A percentile compares a stretch with the other conserved stretches of the same genome.
Conservation (phyloP, 371 early-diverging fungal species). For the Mortierella sp. region DNA sequence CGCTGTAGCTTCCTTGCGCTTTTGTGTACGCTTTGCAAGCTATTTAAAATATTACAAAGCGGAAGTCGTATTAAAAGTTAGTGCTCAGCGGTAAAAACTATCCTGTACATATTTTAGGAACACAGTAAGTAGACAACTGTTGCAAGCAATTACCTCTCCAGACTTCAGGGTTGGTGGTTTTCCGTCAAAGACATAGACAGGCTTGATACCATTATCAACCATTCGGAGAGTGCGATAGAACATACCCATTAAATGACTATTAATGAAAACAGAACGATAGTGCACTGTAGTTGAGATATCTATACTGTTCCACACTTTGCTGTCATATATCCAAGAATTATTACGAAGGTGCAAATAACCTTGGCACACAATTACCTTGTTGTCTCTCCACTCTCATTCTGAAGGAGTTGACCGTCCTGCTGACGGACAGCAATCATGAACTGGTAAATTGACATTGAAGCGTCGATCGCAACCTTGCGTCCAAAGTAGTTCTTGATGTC, state of each 20-base stretch:
- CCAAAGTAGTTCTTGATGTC: conserved; percentile 95
- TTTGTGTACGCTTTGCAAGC: conserved; percentile 91
- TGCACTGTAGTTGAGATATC: too few relatives aligned
- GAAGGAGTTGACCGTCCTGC: conserved; percentile 91
- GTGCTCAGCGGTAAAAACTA: neutral
- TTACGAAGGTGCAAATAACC: neutral
- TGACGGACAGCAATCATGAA: conserved; percentile 99
- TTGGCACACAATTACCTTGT: conserved; percentile 90
- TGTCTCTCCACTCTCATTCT: conserved; percentile 92
- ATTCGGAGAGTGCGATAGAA: conserved; percentile 99
- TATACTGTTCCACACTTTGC: too few relatives aligned
- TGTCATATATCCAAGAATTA: neutral
- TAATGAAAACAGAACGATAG: neutral
- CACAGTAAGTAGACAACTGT: neutral
- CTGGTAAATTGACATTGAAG: conserved; percentile 99
- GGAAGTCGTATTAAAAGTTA: neutral
- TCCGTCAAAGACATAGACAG: conserved; percentile 99
- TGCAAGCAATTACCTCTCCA: conserved; percentile 79
- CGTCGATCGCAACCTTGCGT: conserved; percentile 99
- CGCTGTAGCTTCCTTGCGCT: conserved; percentile 87
- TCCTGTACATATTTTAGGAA: neutral
- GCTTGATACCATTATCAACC: conserved; percentile 98
- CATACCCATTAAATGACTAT: conserved; percentile 97
- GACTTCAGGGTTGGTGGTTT: conserved; percentile 97
- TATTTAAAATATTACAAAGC: too few relatives aligned